A percentile compares a stretch with the other conserved stretches of the same genome.
Evolutionary conservation across 306 rosid species (phyloP).

Genomic region (Albizia julibrissin): DNA sequence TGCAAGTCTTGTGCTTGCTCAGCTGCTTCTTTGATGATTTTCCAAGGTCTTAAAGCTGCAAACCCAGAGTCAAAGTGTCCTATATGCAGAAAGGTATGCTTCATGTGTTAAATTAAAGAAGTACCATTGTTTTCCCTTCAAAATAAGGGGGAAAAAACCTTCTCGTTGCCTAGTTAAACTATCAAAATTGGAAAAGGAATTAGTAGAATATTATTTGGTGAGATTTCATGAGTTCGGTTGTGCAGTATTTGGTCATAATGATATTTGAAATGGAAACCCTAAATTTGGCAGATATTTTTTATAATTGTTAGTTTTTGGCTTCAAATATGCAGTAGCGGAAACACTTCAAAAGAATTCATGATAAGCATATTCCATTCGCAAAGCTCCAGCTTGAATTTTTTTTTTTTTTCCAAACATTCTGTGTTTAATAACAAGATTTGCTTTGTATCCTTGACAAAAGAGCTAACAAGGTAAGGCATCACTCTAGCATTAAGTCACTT

Average conservation of each 20-base stretch:
- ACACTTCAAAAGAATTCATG: neutral
- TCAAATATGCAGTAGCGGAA: neutral
- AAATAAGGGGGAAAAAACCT: neutral
- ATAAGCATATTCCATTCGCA: neutral
- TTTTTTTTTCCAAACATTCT: neutral
- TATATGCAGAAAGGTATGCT: slow-evolving; percentile 88
- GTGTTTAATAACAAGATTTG: neutral
- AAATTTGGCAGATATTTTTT: neutral
- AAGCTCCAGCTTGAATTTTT: neutral
- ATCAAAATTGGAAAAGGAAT: neutral
- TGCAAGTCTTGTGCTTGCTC: slow-evolving; percentile 95
- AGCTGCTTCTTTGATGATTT: slow-evolving; percentile 78
- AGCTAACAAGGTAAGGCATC: neutral
- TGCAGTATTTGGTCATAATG: neutral
- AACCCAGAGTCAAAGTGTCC: slow-evolving; percentile 68
- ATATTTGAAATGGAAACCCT: neutral
- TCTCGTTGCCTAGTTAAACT: neutral
- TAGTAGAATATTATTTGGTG: neutral
- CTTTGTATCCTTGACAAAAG: neutral
- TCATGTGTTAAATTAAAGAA: slow-evolving; percentile 20
- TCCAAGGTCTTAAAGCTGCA: slow-evolving; percentile 79
- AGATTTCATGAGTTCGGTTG: neutral
- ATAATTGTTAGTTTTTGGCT: neutral
- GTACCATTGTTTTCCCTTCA: neutral
- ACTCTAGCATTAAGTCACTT: neutral